phyloP scores from a whole-genome alignment of 192 early-diverging fungal genomes.

The Podila verticillata region DNA sequence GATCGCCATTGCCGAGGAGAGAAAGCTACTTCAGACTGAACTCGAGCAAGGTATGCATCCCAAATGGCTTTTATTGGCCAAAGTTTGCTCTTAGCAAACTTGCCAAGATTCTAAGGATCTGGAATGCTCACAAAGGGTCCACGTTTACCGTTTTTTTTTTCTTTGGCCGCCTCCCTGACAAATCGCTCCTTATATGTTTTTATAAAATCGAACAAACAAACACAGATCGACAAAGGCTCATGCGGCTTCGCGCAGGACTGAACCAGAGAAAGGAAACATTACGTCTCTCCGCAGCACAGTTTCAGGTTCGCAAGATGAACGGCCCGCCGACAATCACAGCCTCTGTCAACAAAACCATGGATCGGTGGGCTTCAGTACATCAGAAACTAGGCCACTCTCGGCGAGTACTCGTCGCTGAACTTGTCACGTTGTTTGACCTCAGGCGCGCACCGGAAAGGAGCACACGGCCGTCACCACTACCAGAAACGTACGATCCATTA shows the following conservation, averaged over 20 bases:
- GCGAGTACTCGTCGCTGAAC: constrained; percentile 58
- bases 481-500: not conserved
- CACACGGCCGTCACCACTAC: not conserved
- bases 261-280: constrained; percentile 43
- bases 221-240: constrained; percentile 36
- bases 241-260: constrained; percentile 14
- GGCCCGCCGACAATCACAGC: constrained; percentile 30
- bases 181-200: not conserved
- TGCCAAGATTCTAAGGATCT: too few relatives aligned
- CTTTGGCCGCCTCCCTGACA: not conserved
- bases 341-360: constrained; percentile 35
- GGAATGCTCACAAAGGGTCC: too few relatives aligned
- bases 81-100: too few relatives aligned
- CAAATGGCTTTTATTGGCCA: not conserved
- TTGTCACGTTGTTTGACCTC: constrained; percentile 63
- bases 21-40: constrained; percentile 9
- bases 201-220: not conserved
- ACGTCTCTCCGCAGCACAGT: constrained; percentile 29
- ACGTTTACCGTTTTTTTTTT: too few relatives aligned
- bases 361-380: constrained; percentile 55
- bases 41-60: constrained; percentile 39
- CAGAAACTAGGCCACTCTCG: constrained; percentile 53
- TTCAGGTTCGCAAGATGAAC: constrained; percentile 40
- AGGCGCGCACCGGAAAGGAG: constrained; percentile 39
- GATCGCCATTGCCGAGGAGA: constrained; percentile 18